Conservation (phyloP, 2,329 filamentous ascomycete genomes). For the Fulvia fulva region DNA sequence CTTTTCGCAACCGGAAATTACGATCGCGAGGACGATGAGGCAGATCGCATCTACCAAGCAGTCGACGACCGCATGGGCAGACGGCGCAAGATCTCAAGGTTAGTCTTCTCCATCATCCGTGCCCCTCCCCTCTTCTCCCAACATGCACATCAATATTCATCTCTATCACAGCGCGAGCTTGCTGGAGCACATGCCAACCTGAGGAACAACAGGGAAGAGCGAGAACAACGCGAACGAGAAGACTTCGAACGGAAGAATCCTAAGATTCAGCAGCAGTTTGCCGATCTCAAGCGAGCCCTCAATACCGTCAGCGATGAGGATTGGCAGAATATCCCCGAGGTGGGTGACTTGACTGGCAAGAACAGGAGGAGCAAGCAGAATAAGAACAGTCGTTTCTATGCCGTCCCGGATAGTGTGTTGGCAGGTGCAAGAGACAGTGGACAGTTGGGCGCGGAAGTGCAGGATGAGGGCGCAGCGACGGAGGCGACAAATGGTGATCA, state of each 20-base stretch:
- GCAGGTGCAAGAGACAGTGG: constrained; percentile 76
- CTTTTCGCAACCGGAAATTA: constrained; percentile 94
- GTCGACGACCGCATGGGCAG: constrained; percentile 97
- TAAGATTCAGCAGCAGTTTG: constrained; percentile 97
- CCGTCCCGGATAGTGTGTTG: constrained; percentile 92
- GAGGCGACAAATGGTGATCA: constrained; percentile 48
- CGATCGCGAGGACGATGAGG: constrained; percentile 96
- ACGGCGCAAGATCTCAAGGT: constrained; percentile 81
- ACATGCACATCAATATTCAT: constrained; percentile 32
- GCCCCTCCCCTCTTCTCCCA: constrained; percentile 19
- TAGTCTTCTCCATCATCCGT: constrained; percentile 45
- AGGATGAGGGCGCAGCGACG: constrained; percentile 61
- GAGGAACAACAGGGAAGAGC: constrained; percentile 75
- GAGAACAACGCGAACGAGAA: constrained; percentile 84
- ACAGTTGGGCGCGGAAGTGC: constrained; percentile 84
- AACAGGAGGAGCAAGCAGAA: constrained; percentile 83
- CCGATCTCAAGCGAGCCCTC: constrained; percentile 87
- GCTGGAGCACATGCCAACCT: constrained; percentile 76
- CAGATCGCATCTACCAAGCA: constrained; percentile 90
- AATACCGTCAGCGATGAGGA: constrained; percentile 89
- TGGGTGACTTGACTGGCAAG: constrained; percentile 93
- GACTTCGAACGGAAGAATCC: constrained; percentile 97
- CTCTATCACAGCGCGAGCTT: constrained; percentile 45
- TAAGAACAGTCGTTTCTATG: constrained; percentile 79
- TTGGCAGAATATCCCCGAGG: constrained; percentile 92